phyloP scores from a whole-genome alignment of 371 early-diverging fungal species.

The Massospora cicadina region DNA sequence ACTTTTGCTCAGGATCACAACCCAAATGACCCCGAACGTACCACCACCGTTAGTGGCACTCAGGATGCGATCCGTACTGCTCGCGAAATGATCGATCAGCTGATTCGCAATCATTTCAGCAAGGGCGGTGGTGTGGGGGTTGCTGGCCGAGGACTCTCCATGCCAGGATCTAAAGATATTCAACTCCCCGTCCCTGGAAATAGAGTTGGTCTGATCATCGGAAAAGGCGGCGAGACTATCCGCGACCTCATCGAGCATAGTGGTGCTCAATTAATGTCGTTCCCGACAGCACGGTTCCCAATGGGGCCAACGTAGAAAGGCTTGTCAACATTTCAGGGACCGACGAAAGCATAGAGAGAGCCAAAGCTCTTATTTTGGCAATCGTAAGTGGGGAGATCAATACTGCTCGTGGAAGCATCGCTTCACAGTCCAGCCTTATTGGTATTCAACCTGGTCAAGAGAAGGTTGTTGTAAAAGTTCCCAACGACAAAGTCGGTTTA shows the following conservation, averaged over 20 bases:
- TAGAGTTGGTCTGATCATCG: constrained; percentile 79
- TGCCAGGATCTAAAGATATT: constrained; percentile 19
- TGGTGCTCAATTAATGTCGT: constrained; percentile 70
- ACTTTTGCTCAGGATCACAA: constrained; percentile 42
- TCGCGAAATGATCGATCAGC: constrained; percentile 3
- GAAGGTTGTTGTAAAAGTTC: constrained; percentile 18
- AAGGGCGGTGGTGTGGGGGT: constrained; percentile 22
- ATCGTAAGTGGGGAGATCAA: constrained; percentile 33
- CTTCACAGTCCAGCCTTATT: constrained; percentile 9
- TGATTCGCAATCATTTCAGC: constrained; percentile 24
- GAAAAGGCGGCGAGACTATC: constrained; percentile 78
- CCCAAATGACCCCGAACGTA: background rate
- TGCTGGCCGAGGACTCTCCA: constrained; percentile 12
- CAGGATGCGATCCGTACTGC: background rate
- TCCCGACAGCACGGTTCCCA: constrained; percentile 31
- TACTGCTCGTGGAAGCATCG: constrained; percentile 8
- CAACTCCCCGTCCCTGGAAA: constrained; percentile 36
- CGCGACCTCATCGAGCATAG: constrained; percentile 56
- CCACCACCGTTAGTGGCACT: background rate
- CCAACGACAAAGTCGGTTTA: constrained; percentile 53
- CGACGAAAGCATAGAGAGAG: constrained; percentile 45
- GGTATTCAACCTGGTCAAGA: constrained; percentile 13
- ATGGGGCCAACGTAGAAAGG: constrained; percentile 31
- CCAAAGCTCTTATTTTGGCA: constrained; percentile 58
- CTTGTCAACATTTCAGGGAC: constrained; percentile 51